Evolutionary conservation across 148 eudicot species (phyloP), one percentile per base, ranked within the genome.

Genomic region (Rheum nobile): DNA sequence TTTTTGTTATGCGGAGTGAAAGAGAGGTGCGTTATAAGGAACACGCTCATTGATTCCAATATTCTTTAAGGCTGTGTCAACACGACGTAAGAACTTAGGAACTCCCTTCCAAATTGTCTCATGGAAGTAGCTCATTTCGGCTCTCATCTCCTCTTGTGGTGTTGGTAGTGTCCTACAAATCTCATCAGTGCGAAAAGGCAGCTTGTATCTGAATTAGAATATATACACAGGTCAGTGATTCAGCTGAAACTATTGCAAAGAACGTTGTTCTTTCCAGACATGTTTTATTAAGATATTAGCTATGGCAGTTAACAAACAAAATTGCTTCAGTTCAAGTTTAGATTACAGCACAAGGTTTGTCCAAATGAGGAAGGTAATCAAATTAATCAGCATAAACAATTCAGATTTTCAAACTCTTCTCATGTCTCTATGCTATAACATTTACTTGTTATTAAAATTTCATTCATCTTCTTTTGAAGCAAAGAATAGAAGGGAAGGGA

Each of bases 91-190:
- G 39, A 74, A 74, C 70, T 74, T 74, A 35, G 76, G 76, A 59
- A 74, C 76, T 3, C 76, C 76, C 69, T 74, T 74, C 76, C 76
- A 74, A 26, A 74, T n/a, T n/a, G n/a, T n/a, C n/a, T n/a, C n/a
- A n/a, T n/a, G n/a, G n/a, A n/a, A n/a, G n/a, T n/a, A n/a, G n/a
- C n/a, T n/a, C n/a, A n/a, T n/a, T n/a, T n/a, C n/a, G n/a, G n/a
- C n/a, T n/a, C n/a, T n/a, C n/a, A 74, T 74, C 37, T 74, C 76
- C 57, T 74, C 76, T 59, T 74, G 76, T 57, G 76, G 76, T 13
- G 76, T 74, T 37, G 76, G 76, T 37, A 47, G 69, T 31, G 76
- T 74, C 76, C 76, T 55, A 12, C 76, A 70, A 74, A 74, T 74
- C 70, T 74, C 76, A 38, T 74, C 76, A 54, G 76, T 74, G 37